phyloP scores from a whole-genome alignment of 768 basidiomycete genomes.

The Lyophyllum decastes region DNA sequence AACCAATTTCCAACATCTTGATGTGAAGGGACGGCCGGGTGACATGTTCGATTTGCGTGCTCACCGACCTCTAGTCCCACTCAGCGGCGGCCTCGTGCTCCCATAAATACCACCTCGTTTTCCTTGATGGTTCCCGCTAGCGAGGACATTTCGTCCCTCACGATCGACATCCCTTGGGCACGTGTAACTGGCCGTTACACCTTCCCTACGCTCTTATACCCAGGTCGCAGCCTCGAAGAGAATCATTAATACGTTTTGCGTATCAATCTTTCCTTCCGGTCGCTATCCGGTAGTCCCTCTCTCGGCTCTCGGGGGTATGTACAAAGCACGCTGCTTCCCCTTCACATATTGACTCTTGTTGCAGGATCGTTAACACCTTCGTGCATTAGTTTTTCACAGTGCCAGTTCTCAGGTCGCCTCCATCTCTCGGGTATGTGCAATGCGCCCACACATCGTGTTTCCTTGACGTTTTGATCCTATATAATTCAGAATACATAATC shows the following conservation, averaged over 20 bases:
- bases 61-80: conserved; percentile 34
- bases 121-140: conserved; percentile 33
- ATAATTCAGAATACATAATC: not conserved
- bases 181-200: conserved; percentile 14
- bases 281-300: not conserved
- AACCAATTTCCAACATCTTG: conserved; percentile 22
- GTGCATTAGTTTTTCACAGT: conserved; percentile 6
- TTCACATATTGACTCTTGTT: not conserved
- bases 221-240: conserved; percentile 17
- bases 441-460: not conserved
- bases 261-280: conserved; percentile 6
- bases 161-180: conserved; percentile 12
- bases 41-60: conserved; percentile 35
- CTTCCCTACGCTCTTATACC: conserved; percentile 22
- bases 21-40: conserved; percentile 31
- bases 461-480: not conserved
- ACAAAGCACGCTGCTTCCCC: not conserved
- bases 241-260: conserved; percentile 13
- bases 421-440: conserved; percentile 10
- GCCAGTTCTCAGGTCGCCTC: not conserved
- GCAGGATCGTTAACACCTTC: not conserved
- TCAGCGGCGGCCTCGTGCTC: conserved; percentile 44
- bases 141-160: conserved; percentile 33
- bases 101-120: conserved; percentile 35
- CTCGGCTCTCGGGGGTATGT: conserved; percentile 10